phyloP scores from a whole-genome alignment of 805 yeast species.

The Candida adriatica region DNA sequence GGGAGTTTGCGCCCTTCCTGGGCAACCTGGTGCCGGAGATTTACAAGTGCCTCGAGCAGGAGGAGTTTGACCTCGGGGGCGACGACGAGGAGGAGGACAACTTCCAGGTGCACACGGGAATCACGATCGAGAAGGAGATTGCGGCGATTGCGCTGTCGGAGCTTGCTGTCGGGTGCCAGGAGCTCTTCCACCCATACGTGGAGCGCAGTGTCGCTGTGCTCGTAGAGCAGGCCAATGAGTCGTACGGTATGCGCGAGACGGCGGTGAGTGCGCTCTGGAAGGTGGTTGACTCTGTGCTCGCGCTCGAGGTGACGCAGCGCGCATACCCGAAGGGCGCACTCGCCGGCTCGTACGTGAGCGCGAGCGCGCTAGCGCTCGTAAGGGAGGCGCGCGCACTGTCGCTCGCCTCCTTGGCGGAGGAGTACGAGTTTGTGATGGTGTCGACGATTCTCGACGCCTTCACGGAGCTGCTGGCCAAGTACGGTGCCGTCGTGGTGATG shows the following conservation, averaged over 20 bases:
- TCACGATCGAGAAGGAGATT: constrained; percentile 91
- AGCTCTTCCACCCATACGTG: constrained; percentile 69
- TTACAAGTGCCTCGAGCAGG: constrained; percentile 76
- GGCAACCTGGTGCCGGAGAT: constrained; percentile 79
- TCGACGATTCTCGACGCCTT: constrained; percentile 69
- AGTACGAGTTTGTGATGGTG: constrained; percentile 79
- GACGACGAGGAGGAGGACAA: constrained; percentile 62
- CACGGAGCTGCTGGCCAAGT: constrained; percentile 55
- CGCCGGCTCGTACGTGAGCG: constrained; percentile 51
- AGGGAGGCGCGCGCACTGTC: constrained; percentile 63
- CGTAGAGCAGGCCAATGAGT: constrained; percentile 69
- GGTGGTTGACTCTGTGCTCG: constrained; percentile 63
- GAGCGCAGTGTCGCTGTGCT: constrained; percentile 60
- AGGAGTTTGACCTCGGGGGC: constrained; percentile 65
- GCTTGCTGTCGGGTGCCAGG: constrained; percentile 81
- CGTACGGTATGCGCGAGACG: constrained; percentile 87
- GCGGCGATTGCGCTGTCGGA: constrained; percentile 90
- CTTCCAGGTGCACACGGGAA: constrained; percentile 86
- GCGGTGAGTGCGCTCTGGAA: constrained; percentile 81
- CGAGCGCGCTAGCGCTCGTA: constrained; percentile 50
- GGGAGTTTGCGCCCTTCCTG: constrained; percentile 81
- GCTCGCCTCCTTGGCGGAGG: constrained; percentile 58
- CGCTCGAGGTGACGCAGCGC: constrained; percentile 41
- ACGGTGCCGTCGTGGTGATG: constrained; percentile 67
- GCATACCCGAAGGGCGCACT: constrained; percentile 61